Evolutionary conservation across 1,284 basidiomycete genomes (phyloP).

Genomic region (Meira nashicola): DNA sequence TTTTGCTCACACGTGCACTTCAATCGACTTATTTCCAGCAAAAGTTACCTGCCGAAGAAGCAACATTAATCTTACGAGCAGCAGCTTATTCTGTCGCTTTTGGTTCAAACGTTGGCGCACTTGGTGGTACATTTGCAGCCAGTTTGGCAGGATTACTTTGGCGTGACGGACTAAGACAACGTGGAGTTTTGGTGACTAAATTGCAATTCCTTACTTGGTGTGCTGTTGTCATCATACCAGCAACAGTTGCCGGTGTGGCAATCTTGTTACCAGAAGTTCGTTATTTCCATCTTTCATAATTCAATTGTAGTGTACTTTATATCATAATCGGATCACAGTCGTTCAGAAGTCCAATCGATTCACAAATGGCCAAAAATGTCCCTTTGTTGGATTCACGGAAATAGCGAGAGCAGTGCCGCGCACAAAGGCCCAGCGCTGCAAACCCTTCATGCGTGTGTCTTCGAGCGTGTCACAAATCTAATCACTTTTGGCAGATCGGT

Average conservation of each 20-base stretch:
- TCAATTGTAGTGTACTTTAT: no score
- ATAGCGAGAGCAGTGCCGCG: no score
- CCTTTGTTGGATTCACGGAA: no score
- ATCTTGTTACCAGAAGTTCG: conserved; percentile 48
- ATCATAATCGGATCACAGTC: no score
- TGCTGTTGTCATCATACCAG: conserved; percentile 54
- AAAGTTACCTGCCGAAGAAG: conserved; percentile 7
- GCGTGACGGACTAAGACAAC: conserved; percentile 72
- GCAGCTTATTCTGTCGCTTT: conserved; percentile 65
- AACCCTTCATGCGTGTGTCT: no score
- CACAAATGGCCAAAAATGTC: no score
- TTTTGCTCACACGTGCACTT: conserved; percentile 69
- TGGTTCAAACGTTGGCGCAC: conserved; percentile 85
- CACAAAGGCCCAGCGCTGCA: no score
- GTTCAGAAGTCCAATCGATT: no score
- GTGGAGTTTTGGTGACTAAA: conserved; percentile 67
- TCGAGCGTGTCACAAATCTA: no score
- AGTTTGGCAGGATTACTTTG: conserved; percentile 87
- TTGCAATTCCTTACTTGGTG: conserved; percentile 72
- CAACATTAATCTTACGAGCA: conserved; percentile 42
- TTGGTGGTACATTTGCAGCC: conserved; percentile 82
- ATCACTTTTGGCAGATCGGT: no score
- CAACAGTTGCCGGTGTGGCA: conserved; percentile 43
- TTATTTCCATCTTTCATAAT: conserved; percentile 19
- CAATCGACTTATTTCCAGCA: conserved; percentile 49